These are phyloP conservation scores for Acer campestre DNA, from an alignment of 345 rosid genomes.

Conservation along the genomic window DNA sequence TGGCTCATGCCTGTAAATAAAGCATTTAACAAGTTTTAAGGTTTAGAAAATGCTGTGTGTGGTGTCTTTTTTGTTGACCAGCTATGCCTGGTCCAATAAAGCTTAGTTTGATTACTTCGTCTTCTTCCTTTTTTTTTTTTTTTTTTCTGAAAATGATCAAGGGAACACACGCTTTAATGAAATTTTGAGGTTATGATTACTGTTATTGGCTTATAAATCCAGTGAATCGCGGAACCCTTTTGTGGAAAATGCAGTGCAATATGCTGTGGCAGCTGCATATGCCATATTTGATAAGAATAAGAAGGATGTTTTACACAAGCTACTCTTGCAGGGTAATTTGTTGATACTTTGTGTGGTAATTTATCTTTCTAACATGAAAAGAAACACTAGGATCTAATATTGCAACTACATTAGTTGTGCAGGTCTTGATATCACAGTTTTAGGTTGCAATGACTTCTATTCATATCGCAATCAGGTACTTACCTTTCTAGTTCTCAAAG, in stretches of 20 bases:
- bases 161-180: slow-evolving; percentile 5
- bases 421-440: slow-evolving; percentile 90
- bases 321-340: slow-evolving; percentile 75
- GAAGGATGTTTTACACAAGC: slow-evolving; percentile 58
- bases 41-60: not conserved
- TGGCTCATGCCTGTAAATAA: not conserved
- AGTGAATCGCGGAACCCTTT: slow-evolving; percentile 87
- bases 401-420: slow-evolving; percentile 30
- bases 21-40: slow-evolving; percentile 5
- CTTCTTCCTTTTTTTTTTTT: too few relatives aligned
- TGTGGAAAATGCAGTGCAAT: slow-evolving; percentile 82
- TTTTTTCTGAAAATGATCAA: not conserved
- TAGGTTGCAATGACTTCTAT: slow-evolving; percentile 95
- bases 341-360: slow-evolving; percentile 17
- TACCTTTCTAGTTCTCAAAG: not conserved
- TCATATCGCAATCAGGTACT: slow-evolving; percentile 88
- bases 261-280: slow-evolving; percentile 83
- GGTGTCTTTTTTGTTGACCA: not conserved
- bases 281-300: slow-evolving; percentile 50
- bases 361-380: not conserved
- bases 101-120: too few relatives aligned
- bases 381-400: slow-evolving; percentile 29
- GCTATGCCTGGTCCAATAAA: too few relatives aligned
- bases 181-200: slow-evolving; percentile 11
- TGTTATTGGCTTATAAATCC: slow-evolving; percentile 19